Conservation (phyloP, 2,329 filamentous ascomycete species). For the Thelonectria rubi region DNA sequence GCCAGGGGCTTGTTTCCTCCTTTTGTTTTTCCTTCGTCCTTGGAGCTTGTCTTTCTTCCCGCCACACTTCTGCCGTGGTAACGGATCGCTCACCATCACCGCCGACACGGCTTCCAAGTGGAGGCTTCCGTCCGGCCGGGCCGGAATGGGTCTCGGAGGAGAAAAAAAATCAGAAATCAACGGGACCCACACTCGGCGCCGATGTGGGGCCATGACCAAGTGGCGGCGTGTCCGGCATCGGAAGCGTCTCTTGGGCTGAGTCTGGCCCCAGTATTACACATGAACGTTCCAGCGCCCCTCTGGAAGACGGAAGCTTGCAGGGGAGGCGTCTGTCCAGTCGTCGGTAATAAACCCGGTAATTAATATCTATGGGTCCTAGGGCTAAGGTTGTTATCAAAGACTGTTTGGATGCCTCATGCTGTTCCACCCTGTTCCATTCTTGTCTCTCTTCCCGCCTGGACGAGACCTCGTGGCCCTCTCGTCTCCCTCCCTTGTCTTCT, state of each 20-base stretch:
- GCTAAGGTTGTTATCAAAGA: slow-evolving; percentile 26
- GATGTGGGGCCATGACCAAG: slow-evolving; percentile 24
- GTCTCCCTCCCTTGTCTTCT: neutral
- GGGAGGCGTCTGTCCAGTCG: slow-evolving; percentile 25
- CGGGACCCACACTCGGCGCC: slow-evolving; percentile 30
- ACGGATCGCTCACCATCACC: neutral
- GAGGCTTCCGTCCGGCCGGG: slow-evolving; percentile 4
- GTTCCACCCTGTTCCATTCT: slow-evolving; percentile 30
- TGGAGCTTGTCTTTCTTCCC: neutral
- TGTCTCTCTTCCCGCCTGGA: slow-evolving; percentile 7
- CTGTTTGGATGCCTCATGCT: slow-evolving; percentile 13
- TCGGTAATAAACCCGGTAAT: slow-evolving; percentile 37
- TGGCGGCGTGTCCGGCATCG: slow-evolving; percentile 34
- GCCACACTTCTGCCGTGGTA: neutral
- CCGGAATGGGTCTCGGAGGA: slow-evolving; percentile 21
- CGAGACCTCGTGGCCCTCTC: neutral
- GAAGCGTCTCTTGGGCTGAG: slow-evolving; percentile 32
- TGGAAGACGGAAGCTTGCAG: slow-evolving; percentile 5
- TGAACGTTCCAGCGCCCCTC: slow-evolving; percentile 24
- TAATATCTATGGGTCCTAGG: slow-evolving; percentile 26
- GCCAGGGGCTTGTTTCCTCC: neutral
- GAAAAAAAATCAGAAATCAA: slow-evolving; percentile 9
- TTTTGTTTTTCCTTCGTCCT: neutral
- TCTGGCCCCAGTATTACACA: slow-evolving; percentile 23
- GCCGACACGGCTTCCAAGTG: neutral